Conservation (phyloP, 2,329 filamentous ascomycete genomes). For the Hypoxylon sp. region DNA sequence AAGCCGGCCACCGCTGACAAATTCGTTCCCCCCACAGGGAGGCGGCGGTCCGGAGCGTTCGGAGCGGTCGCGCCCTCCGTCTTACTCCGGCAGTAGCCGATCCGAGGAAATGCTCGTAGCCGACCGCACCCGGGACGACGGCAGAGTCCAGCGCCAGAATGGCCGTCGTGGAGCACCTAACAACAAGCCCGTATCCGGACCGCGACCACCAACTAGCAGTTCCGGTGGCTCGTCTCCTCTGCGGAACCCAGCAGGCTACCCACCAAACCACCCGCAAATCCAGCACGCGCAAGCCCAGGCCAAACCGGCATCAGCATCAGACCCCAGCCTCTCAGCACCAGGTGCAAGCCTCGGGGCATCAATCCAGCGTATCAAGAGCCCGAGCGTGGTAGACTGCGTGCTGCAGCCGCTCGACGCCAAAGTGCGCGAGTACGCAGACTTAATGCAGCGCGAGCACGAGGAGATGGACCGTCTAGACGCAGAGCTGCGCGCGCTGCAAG, state of each 20-base stretch:
- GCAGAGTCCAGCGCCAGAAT: conserved; percentile 50
- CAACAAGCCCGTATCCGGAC: conserved; percentile 40
- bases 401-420: conserved; percentile 63
- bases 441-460: conserved; percentile 60
- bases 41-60: conserved; percentile 25
- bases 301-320: conserved; percentile 28
- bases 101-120: conserved; percentile 53
- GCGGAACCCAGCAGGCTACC: conserved; percentile 43
- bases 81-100: conserved; percentile 53
- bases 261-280: conserved; percentile 43
- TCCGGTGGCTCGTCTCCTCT: conserved; percentile 49
- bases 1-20: conserved; percentile 53
- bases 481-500: conserved; percentile 60
- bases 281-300: conserved; percentile 40
- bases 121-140: conserved; percentile 45
- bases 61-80: conserved; percentile 48
- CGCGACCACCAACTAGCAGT: conserved; percentile 44
- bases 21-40: conserved; percentile 48
- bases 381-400: conserved; percentile 61
- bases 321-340: conserved; percentile 24
- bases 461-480: conserved; percentile 62
- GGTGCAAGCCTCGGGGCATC: conserved; percentile 39
- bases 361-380: conserved; percentile 62
- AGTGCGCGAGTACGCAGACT: conserved; percentile 60
- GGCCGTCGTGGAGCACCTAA: conserved; percentile 44